Evolutionary conservation across 2,329 filamentous ascomycete species (phyloP).

Genomic region (Verticillium zaregamsianum): DNA sequence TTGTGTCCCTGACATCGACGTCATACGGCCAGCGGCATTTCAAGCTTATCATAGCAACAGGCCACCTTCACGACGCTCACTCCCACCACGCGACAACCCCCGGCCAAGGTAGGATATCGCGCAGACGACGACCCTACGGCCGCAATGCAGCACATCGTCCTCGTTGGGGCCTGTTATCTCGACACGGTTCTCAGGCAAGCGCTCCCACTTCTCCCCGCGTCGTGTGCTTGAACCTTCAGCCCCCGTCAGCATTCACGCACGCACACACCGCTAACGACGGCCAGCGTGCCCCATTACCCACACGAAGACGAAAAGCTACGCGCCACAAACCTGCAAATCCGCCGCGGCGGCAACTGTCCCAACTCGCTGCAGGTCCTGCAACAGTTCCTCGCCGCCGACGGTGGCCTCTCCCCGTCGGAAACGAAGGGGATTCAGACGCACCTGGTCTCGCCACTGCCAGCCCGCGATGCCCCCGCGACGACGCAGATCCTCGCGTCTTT

Average conservation of each 20-base stretch:
- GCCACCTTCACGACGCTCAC: too few species aligned
- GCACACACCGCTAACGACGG: neutral
- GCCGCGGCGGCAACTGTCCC: constrained; percentile 69
- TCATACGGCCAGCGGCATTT: too few species aligned
- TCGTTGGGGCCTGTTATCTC: constrained; percentile 65
- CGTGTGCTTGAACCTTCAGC: neutral
- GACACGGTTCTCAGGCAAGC: constrained; percentile 65
- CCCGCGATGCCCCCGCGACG: constrained; percentile 43
- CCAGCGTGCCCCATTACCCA: constrained; percentile 62
- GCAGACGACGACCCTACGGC: neutral
- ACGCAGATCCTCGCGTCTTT: constrained; percentile 52
- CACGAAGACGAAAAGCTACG: constrained; percentile 69
- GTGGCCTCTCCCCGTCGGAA: constrained; percentile 1
- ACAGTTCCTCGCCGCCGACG: constrained; percentile 44
- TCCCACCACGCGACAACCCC: too few species aligned
- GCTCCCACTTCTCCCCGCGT: neutral
- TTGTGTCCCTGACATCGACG: too few species aligned
- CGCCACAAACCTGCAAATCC: constrained; percentile 51
- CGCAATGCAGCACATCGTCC: constrained; percentile 46
- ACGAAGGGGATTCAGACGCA: constrained; percentile 21
- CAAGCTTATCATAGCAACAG: too few species aligned
- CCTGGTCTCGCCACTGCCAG: constrained; percentile 52
- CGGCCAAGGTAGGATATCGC: too few species aligned
- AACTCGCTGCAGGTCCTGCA: constrained; percentile 69
- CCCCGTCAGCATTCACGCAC: constrained; percentile 8